Percentiles rank a stretch among this genome's conserved stretches.
Evolutionary conservation across 164 flowering plant species (phyloP).

Genomic region (Protea cynaroides): DNA sequence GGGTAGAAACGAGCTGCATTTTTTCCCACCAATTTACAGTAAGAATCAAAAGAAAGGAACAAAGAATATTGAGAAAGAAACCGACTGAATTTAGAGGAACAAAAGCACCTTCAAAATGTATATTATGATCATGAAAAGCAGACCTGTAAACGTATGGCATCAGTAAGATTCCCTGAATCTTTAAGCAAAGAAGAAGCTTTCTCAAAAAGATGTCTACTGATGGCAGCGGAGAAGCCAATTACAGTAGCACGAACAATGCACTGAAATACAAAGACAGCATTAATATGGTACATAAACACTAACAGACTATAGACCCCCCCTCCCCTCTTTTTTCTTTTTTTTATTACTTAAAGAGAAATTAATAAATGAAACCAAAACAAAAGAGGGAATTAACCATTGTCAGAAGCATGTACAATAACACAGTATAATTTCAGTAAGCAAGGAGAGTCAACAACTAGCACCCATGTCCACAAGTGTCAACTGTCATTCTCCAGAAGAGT

Average conservation of each 20-base stretch:
- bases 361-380: not conserved
- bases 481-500: not conserved
- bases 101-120: not conserved
- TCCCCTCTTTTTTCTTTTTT: too few relatives aligned
- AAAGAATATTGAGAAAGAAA: not conserved
- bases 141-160: slow-evolving; percentile 75
- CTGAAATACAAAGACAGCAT: slow-evolving; percentile 27
- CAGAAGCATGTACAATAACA: not conserved
- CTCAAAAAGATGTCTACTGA: slow-evolving; percentile 11
- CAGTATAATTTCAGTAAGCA: not conserved
- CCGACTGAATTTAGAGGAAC: not conserved
- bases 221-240: slow-evolving; percentile 29
- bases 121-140: not conserved
- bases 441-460: not conserved
- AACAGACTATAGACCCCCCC: not conserved
- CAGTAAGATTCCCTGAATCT: slow-evolving; percentile 37
- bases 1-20: slow-evolving; percentile 77
- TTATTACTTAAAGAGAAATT: too few relatives aligned
- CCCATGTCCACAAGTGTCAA: not conserved
- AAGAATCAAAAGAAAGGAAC: slow-evolving; percentile 9
- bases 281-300: not conserved
- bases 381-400: not conserved
- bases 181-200: slow-evolving; percentile 22
- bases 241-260: slow-evolving; percentile 72
- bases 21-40: slow-evolving; percentile 13